A percentile compares a stretch with the other conserved stretches of the same genome.
Evolutionary conservation across 1,284 basidiomycete genomes (phyloP).

Genomic region (Apiotrichum laibachii): DNA sequence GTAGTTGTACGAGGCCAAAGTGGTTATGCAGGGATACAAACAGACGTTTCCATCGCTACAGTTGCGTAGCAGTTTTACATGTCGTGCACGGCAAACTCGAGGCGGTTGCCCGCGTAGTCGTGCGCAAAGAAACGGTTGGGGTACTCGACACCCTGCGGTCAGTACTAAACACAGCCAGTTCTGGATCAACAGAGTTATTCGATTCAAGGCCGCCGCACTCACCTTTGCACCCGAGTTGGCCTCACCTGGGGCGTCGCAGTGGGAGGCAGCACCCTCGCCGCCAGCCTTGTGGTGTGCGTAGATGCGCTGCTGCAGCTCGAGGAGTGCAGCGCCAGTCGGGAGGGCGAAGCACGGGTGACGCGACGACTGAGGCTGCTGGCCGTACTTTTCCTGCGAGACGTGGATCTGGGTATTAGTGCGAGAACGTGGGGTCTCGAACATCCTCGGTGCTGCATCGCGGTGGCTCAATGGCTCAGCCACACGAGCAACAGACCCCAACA

Average conservation of each 20-base stretch:
- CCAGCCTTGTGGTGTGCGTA: conserved; percentile 29
- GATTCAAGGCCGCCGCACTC: neutral
- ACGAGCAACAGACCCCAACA: no score
- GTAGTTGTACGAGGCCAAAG: neutral
- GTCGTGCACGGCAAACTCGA: conserved; percentile 36
- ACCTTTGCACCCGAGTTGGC: conserved; percentile 44
- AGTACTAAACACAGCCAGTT: neutral
- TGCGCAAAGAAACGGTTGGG: conserved; percentile 45
- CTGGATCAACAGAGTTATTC: neutral
- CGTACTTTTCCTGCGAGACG: conserved; percentile 31
- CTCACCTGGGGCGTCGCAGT: conserved; percentile 41
- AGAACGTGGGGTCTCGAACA: no score
- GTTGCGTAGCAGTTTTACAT: no score
- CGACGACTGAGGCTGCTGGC: conserved; percentile 3
- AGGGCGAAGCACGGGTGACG: conserved; percentile 46
- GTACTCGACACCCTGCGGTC: conserved; percentile 41
- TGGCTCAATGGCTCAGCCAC: no score
- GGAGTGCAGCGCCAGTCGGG: conserved; percentile 28
- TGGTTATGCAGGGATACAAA: no score
- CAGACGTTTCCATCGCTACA: no score
- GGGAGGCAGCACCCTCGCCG: conserved; percentile 26
- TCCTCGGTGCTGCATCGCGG: no score
- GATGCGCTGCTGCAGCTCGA: conserved; percentile 41
- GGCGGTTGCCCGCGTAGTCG: conserved; percentile 47
- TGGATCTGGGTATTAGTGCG: conserved; percentile 28